Percentiles rank a stretch among this genome's conserved stretches.
These are phyloP conservation scores for Alternaria incomplexa DNA, from an alignment of 2,329 filamentous ascomycete genomes.

Conservation along the genomic window DNA sequence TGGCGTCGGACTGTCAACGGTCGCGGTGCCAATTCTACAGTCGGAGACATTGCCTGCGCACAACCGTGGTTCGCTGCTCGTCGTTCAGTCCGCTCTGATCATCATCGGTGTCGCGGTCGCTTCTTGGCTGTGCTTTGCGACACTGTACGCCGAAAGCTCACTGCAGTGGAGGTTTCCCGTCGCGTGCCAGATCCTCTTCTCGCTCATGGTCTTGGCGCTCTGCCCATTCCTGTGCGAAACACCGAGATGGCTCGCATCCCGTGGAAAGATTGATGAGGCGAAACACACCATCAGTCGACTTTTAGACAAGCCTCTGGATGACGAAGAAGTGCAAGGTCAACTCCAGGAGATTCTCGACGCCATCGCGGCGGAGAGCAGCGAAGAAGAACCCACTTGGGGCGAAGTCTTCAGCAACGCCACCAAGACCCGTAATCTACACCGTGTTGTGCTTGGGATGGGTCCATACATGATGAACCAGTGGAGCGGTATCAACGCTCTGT, in stretches of 20 bases:
- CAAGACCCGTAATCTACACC: conserved; percentile 44
- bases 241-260: conserved; percentile 49
- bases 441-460: conserved; percentile 48
- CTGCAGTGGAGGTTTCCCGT: conserved; percentile 54
- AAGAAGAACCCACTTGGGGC: conserved; percentile 42
- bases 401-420: conserved; percentile 47
- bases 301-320: conserved; percentile 38
- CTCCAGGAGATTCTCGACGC: conserved; percentile 46
- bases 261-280: conserved; percentile 29
- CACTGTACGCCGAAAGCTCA: conserved; percentile 16
- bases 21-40: conserved; percentile 54
- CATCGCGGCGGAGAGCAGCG: conserved; percentile 36
- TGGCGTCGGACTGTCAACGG: conserved; percentile 55
- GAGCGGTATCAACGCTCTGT: conserved; percentile 35
- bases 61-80: conserved; percentile 20
- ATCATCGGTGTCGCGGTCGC: conserved; percentile 23
- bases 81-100: conserved; percentile 20
- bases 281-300: conserved; percentile 36
- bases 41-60: conserved; percentile 45
- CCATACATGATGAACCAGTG: conserved; percentile 53
- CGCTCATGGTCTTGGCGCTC: conserved; percentile 59
- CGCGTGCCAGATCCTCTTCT: conserved; percentile 62
- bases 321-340: conserved; percentile 43
- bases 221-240: conserved; percentile 49
- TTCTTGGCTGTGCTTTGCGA: conserved; percentile 23